phyloP scores from a whole-genome alignment of 2,329 filamentous ascomycete genomes.

The Thelonectria blattea region DNA sequence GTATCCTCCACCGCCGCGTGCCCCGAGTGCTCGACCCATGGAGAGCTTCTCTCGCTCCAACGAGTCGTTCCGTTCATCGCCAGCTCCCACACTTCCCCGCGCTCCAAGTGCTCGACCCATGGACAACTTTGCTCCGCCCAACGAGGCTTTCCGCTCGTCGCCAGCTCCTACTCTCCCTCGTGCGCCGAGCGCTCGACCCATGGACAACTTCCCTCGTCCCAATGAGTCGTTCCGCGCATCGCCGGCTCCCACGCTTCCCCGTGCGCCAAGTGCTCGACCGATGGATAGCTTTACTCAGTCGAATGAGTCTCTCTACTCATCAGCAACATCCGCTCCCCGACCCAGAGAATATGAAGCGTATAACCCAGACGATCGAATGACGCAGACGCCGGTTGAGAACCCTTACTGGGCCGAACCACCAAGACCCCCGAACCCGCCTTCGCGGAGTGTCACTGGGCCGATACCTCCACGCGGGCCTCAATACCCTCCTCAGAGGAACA shows the following conservation, averaged over 20 bases:
- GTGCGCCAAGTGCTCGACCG: slow-evolving; percentile 40
- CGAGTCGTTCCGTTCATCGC: slow-evolving; percentile 12
- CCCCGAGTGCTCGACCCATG: slow-evolving; percentile 41
- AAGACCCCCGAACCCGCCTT: slow-evolving; percentile 36
- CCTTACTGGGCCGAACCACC: slow-evolving; percentile 33
- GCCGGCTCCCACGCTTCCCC: not conserved
- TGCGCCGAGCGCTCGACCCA: slow-evolving; percentile 40
- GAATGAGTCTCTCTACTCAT: slow-evolving; percentile 14
- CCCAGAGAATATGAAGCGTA: slow-evolving; percentile 40
- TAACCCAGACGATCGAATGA: slow-evolving; percentile 42
- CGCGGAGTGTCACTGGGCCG: slow-evolving; percentile 50
- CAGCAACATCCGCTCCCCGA: slow-evolving; percentile 21
- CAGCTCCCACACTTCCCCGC: slow-evolving; percentile 20
- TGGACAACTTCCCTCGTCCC: slow-evolving; percentile 39
- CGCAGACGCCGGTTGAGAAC: slow-evolving; percentile 42
- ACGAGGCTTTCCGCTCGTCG: slow-evolving; percentile 10
- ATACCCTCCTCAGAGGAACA: slow-evolving; percentile 50
- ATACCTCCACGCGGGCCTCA: slow-evolving; percentile 43
- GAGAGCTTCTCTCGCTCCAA: slow-evolving; percentile 39
- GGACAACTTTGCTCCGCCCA: slow-evolving; percentile 38
- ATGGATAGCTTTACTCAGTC: slow-evolving; percentile 40
- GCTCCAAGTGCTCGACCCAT: slow-evolving; percentile 41
- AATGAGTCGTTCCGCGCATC: slow-evolving; percentile 12
- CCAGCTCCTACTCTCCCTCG: slow-evolving; percentile 21
- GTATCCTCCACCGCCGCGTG: slow-evolving; percentile 43